Evolutionary conservation across 495 filamentous ascomycete species (phyloP), one percentile per base, ranked within the genome.

Genomic region (Pseudomonodictys pantanalensis): DNA sequence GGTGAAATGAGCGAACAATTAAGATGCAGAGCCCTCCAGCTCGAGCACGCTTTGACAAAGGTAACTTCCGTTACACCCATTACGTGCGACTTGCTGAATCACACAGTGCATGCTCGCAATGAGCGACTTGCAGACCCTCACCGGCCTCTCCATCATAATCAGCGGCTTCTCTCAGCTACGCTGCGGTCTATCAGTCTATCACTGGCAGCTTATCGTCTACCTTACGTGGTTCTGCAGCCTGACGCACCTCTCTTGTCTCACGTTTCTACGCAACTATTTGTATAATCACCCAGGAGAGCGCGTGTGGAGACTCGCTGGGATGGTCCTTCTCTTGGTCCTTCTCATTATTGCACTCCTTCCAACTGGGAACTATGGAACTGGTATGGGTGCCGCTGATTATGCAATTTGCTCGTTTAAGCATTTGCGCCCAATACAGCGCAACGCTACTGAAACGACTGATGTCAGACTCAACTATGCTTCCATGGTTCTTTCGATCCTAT

Each of bases 101-200:
- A n/a, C 24, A 12, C 7, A 52, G 49, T 22, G 26, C 23, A 26
- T 52, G 11, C 51, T 26, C 3, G 12, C 18, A 2, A 54, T 54
- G 35, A 54, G 51, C 18, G 51, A 54, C 24, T 2, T 44, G 10
- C 51, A 54, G n/a, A 22, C 44, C 4, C 35, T 59, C 9, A 59
- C 56, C 15, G 56, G 56, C 0, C 15, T 52, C 32, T 39, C 56
- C n/a, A 50, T 59, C 12, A 10, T 59, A 2, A 52, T 52, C 20
- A 43, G 30, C 5, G 56, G 56, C 1, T 59, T 42, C 43, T 3
- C 56, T 3, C 56, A 59, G 35, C 11, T 59, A 2, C 29, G 12
- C 9, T 59, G 46, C 17, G 46, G 56, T 15, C 22, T 59, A 1
- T 51, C 56, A 6, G 18, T 29, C 4, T 59, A 59, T 23, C 56